Base-by-base conservation (phyloP, 202 grass and related monocot genomes). In the Bolboschoenoplectus hybrid region DNA sequence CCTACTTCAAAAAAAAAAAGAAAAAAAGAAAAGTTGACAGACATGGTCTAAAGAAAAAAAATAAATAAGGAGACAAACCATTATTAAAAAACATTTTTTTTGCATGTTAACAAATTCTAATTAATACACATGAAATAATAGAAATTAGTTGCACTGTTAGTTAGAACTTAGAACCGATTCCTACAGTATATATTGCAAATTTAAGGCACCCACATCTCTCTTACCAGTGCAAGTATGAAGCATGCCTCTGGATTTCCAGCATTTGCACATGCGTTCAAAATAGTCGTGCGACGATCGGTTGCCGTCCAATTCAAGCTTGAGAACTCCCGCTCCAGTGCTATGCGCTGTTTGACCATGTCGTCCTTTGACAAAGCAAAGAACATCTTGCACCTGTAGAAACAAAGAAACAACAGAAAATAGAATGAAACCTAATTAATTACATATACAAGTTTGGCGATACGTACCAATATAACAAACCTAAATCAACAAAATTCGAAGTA, bases 171-270 rank as follows among this genome's bases (percentile, higher is more conserved):
- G 19, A 9, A 64, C 62, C 5, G 3, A 14, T 64, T 35, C 49
- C 17, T 26, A 41, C 6, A 50, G 9, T 46, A 72, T 35, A 26
- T 73, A 17, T 73, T 43, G 67, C 67, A 69, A 69, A 44, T 26
- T 16, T 44, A 2, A 43, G 34, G 5, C 13, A 69, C 63, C 7
- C 6, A 19, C 2, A 49, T 12, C 0, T 14, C 0, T 55, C 47
- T 76, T 55, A 76, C 20, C 11, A 76, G 26, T 14, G 73, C 73
- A 16, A 76, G 49, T 76, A 76, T 76, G 26, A 76, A 76, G 32
- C 5, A 76, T 5, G 73, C 73, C 26, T 76, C 73, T 1, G 6
- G 26, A 76, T 76, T 76, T 55, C 26, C 49, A 16, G 73, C 73
- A 53, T 76, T 12, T 36, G 73, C 73, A 55, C 49, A 76, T 1